These are phyloP conservation scores for Daucus carota DNA, from an alignment of 129 eudicot species.

Conservation along the genomic window DNA sequence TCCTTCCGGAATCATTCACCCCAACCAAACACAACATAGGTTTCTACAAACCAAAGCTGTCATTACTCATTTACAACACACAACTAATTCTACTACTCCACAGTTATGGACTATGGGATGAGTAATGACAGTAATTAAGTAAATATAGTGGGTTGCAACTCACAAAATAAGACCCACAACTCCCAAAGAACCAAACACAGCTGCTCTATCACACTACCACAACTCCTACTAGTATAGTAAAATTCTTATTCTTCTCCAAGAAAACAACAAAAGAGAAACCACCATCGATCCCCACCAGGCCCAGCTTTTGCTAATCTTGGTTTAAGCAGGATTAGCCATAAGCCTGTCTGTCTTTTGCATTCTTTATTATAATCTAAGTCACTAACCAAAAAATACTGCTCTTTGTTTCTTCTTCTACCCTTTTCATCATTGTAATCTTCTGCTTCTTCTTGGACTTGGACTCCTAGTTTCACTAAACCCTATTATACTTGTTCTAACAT, in stretches of 20 bases:
- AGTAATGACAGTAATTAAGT: background rate
- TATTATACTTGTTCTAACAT: slow-evolving; percentile 4
- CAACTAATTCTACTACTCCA: background rate
- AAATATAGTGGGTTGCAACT: slow-evolving; percentile 8
- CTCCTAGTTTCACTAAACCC: background rate
- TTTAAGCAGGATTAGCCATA: slow-evolving; percentile 5
- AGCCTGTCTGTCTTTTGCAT: background rate
- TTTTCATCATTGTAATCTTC: background rate
- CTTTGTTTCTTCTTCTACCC: background rate
- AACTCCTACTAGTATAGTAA: slow-evolving; percentile 2
- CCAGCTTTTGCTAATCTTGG: slow-evolving; percentile 9
- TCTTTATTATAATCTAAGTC: background rate
- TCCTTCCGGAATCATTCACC: too few species aligned
- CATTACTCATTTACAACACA: slow-evolving; percentile 5
- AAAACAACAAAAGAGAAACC: slow-evolving; percentile 10
- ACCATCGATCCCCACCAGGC: slow-evolving; percentile 13
- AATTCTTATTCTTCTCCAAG: slow-evolving; percentile 5
- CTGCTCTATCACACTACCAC: background rate
- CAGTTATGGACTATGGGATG: slow-evolving; percentile 9
- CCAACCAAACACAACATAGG: too few species aligned
- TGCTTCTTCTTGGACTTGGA: background rate
- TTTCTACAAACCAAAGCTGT: slow-evolving; percentile 2
- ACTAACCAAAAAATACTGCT: slow-evolving; percentile 15
- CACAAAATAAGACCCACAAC: slow-evolving; percentile 29
- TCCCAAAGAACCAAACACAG: background rate